These are phyloP conservation scores for Dothidotthia symphoricarpi DNA, from an alignment of 2,329 filamentous ascomycete genomes.

Conservation along the genomic window DNA sequence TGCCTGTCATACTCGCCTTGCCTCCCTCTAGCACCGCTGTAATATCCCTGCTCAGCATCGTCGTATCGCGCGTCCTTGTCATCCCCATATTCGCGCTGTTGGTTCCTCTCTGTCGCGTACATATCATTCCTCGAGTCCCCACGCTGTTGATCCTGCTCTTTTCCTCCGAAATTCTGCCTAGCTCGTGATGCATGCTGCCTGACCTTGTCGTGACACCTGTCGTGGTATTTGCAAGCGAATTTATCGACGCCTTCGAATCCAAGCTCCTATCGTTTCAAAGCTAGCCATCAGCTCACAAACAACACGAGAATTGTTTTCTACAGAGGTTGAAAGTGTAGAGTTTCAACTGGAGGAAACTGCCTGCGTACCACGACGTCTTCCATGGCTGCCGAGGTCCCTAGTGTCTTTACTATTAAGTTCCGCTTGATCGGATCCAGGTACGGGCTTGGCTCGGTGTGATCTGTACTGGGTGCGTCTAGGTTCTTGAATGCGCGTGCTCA, in stretches of 20 bases:
- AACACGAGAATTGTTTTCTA: constrained; percentile 1
- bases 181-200: too few species aligned
- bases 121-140: constrained; percentile 10
- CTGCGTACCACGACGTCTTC: constrained; percentile 29
- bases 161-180: too few species aligned
- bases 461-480: too few species aligned
- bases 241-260: constrained; percentile 37
- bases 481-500: too few species aligned
- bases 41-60: constrained; percentile 17
- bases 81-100: constrained; percentile 13
- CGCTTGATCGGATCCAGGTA: constrained; percentile 13
- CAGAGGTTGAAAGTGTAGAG: background rate
- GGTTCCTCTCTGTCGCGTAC: constrained; percentile 17
- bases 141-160: constrained; percentile 2
- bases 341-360: constrained; percentile 1
- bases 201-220: too few species aligned
- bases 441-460: constrained; percentile 4
- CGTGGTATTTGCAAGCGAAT: constrained; percentile 31
- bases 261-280: constrained; percentile 28
- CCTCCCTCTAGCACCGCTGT: constrained; percentile 8
- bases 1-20: constrained; percentile 6
- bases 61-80: constrained; percentile 14
- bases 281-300: constrained; percentile 10
- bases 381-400: constrained; percentile 14
- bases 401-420: constrained; percentile 6